Percentiles rank a stretch among this genome's conserved stretches.
phyloP scores from a whole-genome alignment of 768 basidiomycete species.

The Kwoniella mangroviensis region DNA sequence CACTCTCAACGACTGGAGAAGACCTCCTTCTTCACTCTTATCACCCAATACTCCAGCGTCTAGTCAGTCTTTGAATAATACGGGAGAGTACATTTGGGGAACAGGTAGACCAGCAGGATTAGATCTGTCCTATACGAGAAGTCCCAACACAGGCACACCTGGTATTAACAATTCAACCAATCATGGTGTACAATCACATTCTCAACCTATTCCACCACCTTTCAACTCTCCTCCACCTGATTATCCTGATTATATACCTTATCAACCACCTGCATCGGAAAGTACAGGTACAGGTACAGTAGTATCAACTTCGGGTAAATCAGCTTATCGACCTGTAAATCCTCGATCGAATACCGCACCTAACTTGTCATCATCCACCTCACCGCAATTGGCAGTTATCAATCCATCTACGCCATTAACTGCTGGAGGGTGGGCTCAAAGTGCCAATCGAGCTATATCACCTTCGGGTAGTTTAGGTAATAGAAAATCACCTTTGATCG shows the following conservation, averaged over 20 bases:
- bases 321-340: slow-evolving; percentile 8
- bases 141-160: not conserved
- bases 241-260: slow-evolving; percentile 27
- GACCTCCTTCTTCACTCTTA: slow-evolving; percentile 2
- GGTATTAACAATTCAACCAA: not conserved
- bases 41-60: slow-evolving; percentile 12
- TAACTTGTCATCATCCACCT: not conserved
- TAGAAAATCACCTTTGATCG: slow-evolving; percentile 1
- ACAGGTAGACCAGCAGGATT: slow-evolving; percentile 21
- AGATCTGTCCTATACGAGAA: slow-evolving; percentile 1
- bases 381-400: not conserved
- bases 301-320: not conserved
- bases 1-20: not conserved
- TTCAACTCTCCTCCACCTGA: slow-evolving; percentile 19
- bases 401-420: not conserved
- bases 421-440: not conserved
- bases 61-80: slow-evolving; percentile 1
- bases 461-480: not conserved
- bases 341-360: slow-evolving; percentile 2
- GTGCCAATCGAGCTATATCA: not conserved
- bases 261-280: not conserved
- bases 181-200: not conserved
- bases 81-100: slow-evolving; percentile 17
- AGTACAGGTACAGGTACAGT: not conserved
- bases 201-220: not conserved